Evolutionary conservation across 352 stramenopile genomes (phyloP).

Genomic region (Globisporangium uncinulatum): DNA sequence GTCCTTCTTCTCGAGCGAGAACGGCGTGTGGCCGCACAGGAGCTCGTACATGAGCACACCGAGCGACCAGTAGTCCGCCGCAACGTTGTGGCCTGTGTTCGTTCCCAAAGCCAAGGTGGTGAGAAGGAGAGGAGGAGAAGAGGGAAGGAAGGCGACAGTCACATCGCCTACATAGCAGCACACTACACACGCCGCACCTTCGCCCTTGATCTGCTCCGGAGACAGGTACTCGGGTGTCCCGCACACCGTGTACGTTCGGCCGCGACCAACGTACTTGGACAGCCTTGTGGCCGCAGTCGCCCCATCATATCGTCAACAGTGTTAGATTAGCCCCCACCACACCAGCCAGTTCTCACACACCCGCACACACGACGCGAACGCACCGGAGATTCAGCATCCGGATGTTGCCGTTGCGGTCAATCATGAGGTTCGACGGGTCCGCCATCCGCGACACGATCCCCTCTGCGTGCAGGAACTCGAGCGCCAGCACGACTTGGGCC

Average conservation of each 20-base stretch:
- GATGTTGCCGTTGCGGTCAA: conserved; percentile 78
- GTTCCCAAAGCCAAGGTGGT: not conserved
- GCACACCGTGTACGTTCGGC: conserved; percentile 83
- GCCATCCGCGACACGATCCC: conserved; percentile 75
- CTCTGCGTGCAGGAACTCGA: conserved; percentile 82
- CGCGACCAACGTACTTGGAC: conserved; percentile 82
- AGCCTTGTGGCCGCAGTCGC: conserved; percentile 24
- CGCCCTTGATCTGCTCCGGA: conserved; percentile 82
- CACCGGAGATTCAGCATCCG: conserved; percentile 82
- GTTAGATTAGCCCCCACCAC: not conserved
- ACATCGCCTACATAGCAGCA: not conserved
- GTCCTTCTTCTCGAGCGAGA: conserved; percentile 76
- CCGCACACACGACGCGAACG: not conserved
- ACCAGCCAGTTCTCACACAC: not conserved
- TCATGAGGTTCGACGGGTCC: conserved; percentile 75
- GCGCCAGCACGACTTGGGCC: conserved; percentile 73
- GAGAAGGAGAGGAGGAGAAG: not conserved
- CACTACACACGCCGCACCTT: conserved; percentile 32
- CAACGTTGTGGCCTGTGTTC: conserved; percentile 71
- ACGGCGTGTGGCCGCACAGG: conserved; percentile 85
- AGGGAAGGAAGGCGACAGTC: not conserved
- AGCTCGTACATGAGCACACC: conserved; percentile 94
- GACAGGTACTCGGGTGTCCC: conserved; percentile 82
- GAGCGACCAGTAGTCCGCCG: conserved; percentile 91
- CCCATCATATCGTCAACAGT: conserved; percentile 2